Conservation (phyloP, 768 basidiomycete species). For the Kwoniella europaea region DNA sequence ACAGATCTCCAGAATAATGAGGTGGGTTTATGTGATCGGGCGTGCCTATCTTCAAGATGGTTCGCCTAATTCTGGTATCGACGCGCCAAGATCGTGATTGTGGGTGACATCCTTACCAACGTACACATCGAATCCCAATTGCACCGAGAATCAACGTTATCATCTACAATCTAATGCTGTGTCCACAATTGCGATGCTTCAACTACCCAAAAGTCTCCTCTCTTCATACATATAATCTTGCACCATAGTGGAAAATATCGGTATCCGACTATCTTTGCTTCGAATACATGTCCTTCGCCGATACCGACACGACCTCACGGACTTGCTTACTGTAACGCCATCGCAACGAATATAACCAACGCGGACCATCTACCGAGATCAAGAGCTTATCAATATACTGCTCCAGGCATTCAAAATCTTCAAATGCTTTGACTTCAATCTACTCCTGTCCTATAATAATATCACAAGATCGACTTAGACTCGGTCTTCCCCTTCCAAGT, state of each 20-base stretch:
- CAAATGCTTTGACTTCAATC: too few species aligned
- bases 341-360: background rate
- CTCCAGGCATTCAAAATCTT: too few species aligned
- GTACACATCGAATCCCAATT: background rate
- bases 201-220: background rate
- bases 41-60: background rate
- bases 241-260: background rate
- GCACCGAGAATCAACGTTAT: background rate
- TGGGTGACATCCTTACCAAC: constrained; percentile 12
- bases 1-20: background rate
- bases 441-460: too few species aligned
- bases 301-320: constrained; percentile 8
- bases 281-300: background rate
- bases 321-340: background rate
- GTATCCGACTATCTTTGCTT: background rate
- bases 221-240: background rate
- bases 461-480: background rate
- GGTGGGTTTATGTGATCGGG: background rate
- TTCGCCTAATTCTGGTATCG: constrained; percentile 5
- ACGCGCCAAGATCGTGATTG: constrained; percentile 5
- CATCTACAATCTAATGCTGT: constrained; percentile 3
- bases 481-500: background rate
- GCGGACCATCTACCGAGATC: background rate
- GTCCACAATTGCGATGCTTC: constrained; percentile 6
- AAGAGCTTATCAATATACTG: too few species aligned